Percentiles rank a stretch among this genome's conserved stretches.
These are phyloP conservation scores for Neofusicoccum cordaticola DNA, from an alignment of 2,329 filamentous ascomycete genomes.

Conservation along the genomic window DNA sequence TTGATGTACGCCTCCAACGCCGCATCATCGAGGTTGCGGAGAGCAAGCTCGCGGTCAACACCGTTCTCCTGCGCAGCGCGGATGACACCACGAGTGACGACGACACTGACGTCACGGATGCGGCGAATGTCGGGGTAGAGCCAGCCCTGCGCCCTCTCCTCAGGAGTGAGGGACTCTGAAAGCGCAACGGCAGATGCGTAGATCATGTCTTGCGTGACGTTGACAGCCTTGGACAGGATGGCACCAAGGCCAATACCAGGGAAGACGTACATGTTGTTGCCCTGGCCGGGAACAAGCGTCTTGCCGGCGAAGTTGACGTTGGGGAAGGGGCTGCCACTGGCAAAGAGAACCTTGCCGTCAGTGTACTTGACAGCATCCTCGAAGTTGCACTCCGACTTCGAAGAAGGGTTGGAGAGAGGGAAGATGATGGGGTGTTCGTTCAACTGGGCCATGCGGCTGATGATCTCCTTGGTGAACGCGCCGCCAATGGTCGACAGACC, in stretches of 20 bases:
- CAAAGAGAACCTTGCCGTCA: constrained; percentile 87
- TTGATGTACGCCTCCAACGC: constrained; percentile 67
- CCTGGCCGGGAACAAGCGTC: constrained; percentile 53
- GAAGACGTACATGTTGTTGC: constrained; percentile 93
- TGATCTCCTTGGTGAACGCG: constrained; percentile 84
- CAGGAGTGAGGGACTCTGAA: constrained; percentile 70
- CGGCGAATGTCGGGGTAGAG: constrained; percentile 90
- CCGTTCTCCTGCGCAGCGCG: constrained; percentile 82
- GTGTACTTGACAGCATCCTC: constrained; percentile 91
- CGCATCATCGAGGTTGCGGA: constrained; percentile 65
- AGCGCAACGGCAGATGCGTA: constrained; percentile 87
- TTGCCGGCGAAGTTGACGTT: constrained; percentile 53
- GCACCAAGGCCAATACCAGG: constrained; percentile 91
- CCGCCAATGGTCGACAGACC: constrained; percentile 93
- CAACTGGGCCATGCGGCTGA: constrained; percentile 58
- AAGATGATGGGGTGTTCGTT: constrained; percentile 76
- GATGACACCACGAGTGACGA: constrained; percentile 89
- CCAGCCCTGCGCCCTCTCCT: constrained; percentile 78
- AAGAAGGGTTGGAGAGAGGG: constrained; percentile 92
- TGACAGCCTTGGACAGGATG: constrained; percentile 83
- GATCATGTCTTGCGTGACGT: constrained; percentile 92
- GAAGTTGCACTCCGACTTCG: constrained; percentile 96
- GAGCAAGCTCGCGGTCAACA: constrained; percentile 51
- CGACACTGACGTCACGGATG: constrained; percentile 83
- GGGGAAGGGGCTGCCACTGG: constrained; percentile 89